Percentiles rank a stretch among this genome's conserved stretches.
phyloP scores from a whole-genome alignment of 2,329 filamentous ascomycete genomes.

The Alternaria triticina region DNA sequence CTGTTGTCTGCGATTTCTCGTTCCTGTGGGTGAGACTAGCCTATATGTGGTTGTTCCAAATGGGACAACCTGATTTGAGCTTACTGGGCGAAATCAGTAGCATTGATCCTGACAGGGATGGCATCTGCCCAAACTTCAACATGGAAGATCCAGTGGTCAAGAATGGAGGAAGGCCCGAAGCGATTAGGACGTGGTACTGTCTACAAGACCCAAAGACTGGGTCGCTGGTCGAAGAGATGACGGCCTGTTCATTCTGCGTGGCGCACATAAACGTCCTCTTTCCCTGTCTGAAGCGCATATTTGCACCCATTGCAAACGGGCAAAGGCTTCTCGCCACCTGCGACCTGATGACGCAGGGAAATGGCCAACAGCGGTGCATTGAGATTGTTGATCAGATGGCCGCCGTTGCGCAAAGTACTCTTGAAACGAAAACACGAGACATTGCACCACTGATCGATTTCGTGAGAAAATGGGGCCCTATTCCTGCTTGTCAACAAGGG shows the following conservation, averaged over 20 bases:
- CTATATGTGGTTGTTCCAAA: slow-evolving; percentile 21
- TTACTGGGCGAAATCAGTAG: slow-evolving; percentile 17
- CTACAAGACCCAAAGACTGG: slow-evolving; percentile 18
- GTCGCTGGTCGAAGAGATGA: slow-evolving; percentile 23
- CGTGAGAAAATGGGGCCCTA: slow-evolving; percentile 16
- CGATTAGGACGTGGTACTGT: slow-evolving; percentile 25
- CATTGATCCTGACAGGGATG: slow-evolving; percentile 20
- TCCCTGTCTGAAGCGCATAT: slow-evolving; percentile 20
- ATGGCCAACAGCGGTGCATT: slow-evolving; percentile 8
- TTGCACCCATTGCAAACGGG: slow-evolving; percentile 13
- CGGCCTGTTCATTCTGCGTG: slow-evolving; percentile 27
- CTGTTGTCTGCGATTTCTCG: slow-evolving; percentile 19
- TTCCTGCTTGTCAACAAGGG: slow-evolving; percentile 14
- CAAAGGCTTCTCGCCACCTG: slow-evolving; percentile 24
- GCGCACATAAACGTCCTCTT: slow-evolving; percentile 17
- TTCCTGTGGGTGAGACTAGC: slow-evolving; percentile 24
- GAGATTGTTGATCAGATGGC: slow-evolving; percentile 18
- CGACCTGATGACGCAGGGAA: slow-evolving; percentile 20
- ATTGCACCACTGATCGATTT: slow-evolving; percentile 10
- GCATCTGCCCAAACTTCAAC: slow-evolving; percentile 26
- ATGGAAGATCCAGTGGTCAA: slow-evolving; percentile 15
- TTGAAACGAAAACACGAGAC: slow-evolving; percentile 6
- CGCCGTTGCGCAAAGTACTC: slow-evolving; percentile 5
- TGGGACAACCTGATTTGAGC: slow-evolving; percentile 15
- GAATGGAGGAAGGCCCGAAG: slow-evolving; percentile 16